Evolutionary conservation across 345 rosid genomes (phyloP), one percentile per base, ranked within the genome.

Genomic region (Lepidium aucheri): DNA sequence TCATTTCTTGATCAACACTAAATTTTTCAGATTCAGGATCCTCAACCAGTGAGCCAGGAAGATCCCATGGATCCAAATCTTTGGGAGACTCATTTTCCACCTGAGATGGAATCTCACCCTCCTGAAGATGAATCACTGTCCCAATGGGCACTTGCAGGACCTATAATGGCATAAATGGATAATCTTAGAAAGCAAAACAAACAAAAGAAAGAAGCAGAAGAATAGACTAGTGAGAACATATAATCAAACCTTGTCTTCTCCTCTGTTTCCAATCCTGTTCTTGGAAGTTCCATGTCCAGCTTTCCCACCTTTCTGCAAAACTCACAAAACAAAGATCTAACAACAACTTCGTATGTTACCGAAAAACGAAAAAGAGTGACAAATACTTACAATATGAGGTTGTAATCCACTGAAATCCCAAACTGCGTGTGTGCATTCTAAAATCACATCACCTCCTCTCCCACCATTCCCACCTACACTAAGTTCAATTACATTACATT

Each of bases 401-500:
- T 85, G 94, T 77, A 93, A 74, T 39, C 91, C 79, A n/a, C 90
- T 80, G 66, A 93, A 88, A 78, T 93, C 97, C 98, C 97, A 90
- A 67, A 93, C 80, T 28, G 89, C 60, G 24, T 83, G 82, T 7
- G 96, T 85, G 73, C 98, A 86, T 75, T 93, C 89, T 22, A 93
- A 60, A 22, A 90, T 85, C 80, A 93, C 97, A 79, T 93, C 90
- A 38, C 98, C 98, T 47, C 97, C 98, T 79, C 85, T 85, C 56
- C 98, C 98, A 69, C 98, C 97, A 77, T 86, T 88, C 41, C 97
- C 98, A 77, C 96, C 97, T 93, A 57, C 64, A 81, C 46, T 38
- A 73, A 49, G 49, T 60, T 69, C 71, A 69, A 45, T 13, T 8
- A 64, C 45, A 60, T 60, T 22, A 56, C 46, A 56, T 36, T 2